A percentile compares a stretch with the other conserved stretches of the same genome.
Evolutionary conservation across 441 rosid species (phyloP).

Genomic region (Daphne laureola): DNA sequence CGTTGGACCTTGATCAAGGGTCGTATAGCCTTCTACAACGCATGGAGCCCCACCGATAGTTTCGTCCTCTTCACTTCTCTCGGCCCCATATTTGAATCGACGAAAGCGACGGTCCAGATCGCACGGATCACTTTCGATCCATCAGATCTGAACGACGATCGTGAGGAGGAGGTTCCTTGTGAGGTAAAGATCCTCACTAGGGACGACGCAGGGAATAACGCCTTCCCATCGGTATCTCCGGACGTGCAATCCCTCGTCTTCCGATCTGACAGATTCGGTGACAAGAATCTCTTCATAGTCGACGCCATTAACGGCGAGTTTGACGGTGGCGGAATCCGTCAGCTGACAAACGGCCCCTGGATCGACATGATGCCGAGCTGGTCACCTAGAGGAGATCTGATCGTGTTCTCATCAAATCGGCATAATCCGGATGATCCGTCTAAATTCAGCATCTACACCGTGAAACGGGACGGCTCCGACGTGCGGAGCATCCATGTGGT

Average conservation of each 20-base stretch:
- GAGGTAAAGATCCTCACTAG: conserved; percentile 56
- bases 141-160: conserved; percentile 26
- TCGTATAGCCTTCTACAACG: conserved; percentile 63
- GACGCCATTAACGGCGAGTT: conserved; percentile 68
- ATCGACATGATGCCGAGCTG: conserved; percentile 82
- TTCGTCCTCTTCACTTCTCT: conserved; percentile 69
- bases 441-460: conserved; percentile 48
- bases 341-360: conserved; percentile 66
- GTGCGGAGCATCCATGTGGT: conserved; percentile 48
- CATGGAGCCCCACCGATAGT: conserved; percentile 71
- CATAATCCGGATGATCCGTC: conserved; percentile 36
- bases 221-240: conserved; percentile 78
- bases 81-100: conserved; percentile 74
- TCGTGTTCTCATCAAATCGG: conserved; percentile 76
- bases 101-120: conserved; percentile 47
- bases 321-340: conserved; percentile 39
- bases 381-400: conserved; percentile 78
- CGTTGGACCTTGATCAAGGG: conserved; percentile 60
- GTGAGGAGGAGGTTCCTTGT: conserved; percentile 44
- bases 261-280: conserved; percentile 68
- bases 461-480: conserved; percentile 65
- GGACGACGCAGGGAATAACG: conserved; percentile 71
- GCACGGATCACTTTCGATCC: conserved; percentile 53
- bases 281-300: conserved; percentile 55
- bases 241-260: conserved; percentile 69